These are phyloP conservation scores for Fusarium aywerte DNA, from an alignment of 2,329 filamentous ascomycete species.

Conservation along the genomic window DNA sequence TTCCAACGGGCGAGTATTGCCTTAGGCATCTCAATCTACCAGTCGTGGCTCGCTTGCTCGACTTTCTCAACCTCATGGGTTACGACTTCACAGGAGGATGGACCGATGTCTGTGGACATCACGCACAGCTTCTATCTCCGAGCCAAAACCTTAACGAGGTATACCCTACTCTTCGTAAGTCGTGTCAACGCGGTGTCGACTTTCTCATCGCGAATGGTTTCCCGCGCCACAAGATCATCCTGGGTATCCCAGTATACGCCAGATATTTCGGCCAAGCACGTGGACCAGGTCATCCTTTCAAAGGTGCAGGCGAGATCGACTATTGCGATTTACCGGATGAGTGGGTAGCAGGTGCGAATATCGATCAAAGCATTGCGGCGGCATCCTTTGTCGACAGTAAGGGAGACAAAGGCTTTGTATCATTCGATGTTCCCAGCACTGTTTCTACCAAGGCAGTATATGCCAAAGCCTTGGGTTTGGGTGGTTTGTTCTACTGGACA, in stretches of 20 bases:
- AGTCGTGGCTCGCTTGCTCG: constrained; percentile 62
- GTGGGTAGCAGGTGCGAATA: constrained; percentile 54
- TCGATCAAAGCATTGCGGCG: constrained; percentile 65
- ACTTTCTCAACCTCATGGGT: constrained; percentile 74
- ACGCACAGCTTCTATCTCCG: constrained; percentile 68
- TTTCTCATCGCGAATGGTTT: constrained; percentile 66
- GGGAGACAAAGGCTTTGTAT: constrained; percentile 64
- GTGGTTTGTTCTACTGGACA: constrained; percentile 76
- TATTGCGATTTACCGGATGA: constrained; percentile 68
- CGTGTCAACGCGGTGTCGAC: constrained; percentile 65
- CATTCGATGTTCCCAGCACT: constrained; percentile 71
- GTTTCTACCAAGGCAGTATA: constrained; percentile 71
- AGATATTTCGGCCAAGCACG: constrained; percentile 67
- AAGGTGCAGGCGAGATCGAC: constrained; percentile 64
- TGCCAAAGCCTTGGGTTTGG: constrained; percentile 64
- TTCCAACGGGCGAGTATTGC: constrained; percentile 71
- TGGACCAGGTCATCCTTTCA: constrained; percentile 64
- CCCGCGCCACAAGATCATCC: constrained; percentile 65
- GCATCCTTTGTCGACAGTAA: constrained; percentile 64
- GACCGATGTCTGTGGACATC: constrained; percentile 69
- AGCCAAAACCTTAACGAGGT: constrained; percentile 36
- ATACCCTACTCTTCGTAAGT: constrained; percentile 51
- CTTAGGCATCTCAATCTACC: constrained; percentile 68
- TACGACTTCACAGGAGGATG: constrained; percentile 76
- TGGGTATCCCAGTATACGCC: constrained; percentile 73